Evolutionary conservation across 176 grass and related monocot species (phyloP), one percentile per base, ranked within the genome.

Genomic region (Elymus sibiricus): DNA sequence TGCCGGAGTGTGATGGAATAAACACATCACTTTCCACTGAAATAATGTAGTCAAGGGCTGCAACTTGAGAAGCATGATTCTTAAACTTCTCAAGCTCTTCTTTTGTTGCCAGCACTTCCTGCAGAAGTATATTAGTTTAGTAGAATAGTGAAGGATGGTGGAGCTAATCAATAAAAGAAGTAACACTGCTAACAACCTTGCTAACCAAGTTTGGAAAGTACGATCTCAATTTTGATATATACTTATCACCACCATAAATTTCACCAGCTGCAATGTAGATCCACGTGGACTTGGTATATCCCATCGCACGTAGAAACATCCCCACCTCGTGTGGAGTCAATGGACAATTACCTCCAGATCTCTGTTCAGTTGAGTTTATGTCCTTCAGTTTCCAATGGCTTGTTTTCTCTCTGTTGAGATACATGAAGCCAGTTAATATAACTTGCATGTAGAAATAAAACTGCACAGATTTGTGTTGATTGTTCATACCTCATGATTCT

Each of bases 371-470:
- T 72, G 94, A 91, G 72, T 96, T 94, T 84, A 98, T 95, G 71
- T 90, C 90, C 82, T 99, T 96, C 88, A 94, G 31, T 89, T 94
- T 99, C 97, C 97, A 99, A 76, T 96, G 97, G 80, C 83, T 96
- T 88, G 94, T 99, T 83, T 79, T 92, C 82, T 94, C 84, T 84
- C 97, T 99, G 67, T 66, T 77, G 12, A 81, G 34, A 88, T n/a
- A 65, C 17, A 84, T 17, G 80, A 84, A 75, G 46, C 7, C 74
- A 81, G 32, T 77, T 69, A 76, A 79, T 80, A 80, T 22, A 69
- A 80, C 28, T 51, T 63, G 28, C 40, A 71, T 64, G 19, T 15
- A 76, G 22, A 87, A 61, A 64, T 51, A 80, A 35, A 87, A 70
- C 25, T 70, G 6, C 31, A 71, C 22, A 24, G 19, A 58, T 79